Evolutionary conservation across 169 alveolate species (phyloP).

Genomic region (Cryptosporidium tyzzeri): DNA sequence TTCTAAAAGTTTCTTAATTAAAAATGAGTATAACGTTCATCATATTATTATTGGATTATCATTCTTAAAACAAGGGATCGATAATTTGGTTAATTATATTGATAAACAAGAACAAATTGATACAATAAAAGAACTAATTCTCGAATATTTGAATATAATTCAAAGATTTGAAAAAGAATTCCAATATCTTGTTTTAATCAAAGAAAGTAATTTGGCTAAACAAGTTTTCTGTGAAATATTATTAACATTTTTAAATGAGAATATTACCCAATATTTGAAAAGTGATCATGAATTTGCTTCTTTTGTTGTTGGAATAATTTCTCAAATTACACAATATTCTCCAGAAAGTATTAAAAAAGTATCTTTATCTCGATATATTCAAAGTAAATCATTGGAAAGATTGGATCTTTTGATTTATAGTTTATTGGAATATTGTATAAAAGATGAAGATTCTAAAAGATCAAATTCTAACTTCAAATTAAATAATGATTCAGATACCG

Average conservation of each 20-base stretch:
- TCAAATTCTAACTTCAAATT: background rate
- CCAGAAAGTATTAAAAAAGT: conserved; percentile 13
- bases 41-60: background rate
- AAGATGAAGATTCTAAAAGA: background rate
- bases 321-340: background rate
- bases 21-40: background rate
- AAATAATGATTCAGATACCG: background rate
- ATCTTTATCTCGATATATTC: background rate
- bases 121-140: background rate
- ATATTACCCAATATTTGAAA: background rate
- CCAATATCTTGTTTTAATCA: background rate
- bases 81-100: background rate
- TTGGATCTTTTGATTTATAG: conserved; percentile 1
- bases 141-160: background rate
- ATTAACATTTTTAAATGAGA: background rate
- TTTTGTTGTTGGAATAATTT: background rate
- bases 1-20: background rate
- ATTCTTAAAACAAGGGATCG: conserved; percentile 36
- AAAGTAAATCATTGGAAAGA: background rate
- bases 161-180: conserved; percentile 5
- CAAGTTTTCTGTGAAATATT: background rate
- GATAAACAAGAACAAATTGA: background rate
- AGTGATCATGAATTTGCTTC: conserved; percentile 12
- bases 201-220: background rate
- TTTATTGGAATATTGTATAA: background rate